These are phyloP conservation scores for Aspergillus sclerotioniger DNA, from an alignment of 495 filamentous ascomycete genomes.

Conservation along the genomic window DNA sequence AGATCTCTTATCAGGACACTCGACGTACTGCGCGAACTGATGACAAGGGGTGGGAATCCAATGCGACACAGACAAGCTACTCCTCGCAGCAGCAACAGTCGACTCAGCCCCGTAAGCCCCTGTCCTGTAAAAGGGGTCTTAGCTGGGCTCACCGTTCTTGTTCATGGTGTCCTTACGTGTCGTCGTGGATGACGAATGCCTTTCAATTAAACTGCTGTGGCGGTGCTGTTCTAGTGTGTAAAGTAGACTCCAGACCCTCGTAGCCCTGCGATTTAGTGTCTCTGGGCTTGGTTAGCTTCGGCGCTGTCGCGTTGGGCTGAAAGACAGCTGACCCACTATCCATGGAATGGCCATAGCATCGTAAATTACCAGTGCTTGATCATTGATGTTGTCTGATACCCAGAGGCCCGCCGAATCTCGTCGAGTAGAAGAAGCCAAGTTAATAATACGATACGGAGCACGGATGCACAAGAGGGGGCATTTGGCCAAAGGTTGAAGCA, in stretches of 20 bases:
- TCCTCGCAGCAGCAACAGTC: too few species aligned
- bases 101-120: too few species aligned
- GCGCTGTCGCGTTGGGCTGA: background rate
- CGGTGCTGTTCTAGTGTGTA: background rate
- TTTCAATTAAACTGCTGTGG: background rate
- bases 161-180: background rate
- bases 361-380: background rate
- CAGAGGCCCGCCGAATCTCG: too few species aligned
- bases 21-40: too few species aligned
- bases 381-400: background rate
- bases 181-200: background rate
- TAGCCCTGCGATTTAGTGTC: background rate
- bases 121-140: too few species aligned
- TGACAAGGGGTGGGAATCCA: too few species aligned
- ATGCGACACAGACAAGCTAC: too few species aligned
- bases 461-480: too few species aligned
- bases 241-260: background rate
- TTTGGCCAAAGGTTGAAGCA: too few species aligned
- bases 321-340: background rate
- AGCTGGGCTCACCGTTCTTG: background rate
- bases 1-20: background rate
- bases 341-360: background rate
- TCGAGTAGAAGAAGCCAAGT: too few species aligned
- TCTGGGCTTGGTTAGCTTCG: background rate
- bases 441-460: too few species aligned